A percentile compares a stretch with the other conserved stretches of the same genome.
Evolutionary conservation across 2,329 filamentous ascomycete genomes (phyloP).

Genomic region (Seiridium unicorne): DNA sequence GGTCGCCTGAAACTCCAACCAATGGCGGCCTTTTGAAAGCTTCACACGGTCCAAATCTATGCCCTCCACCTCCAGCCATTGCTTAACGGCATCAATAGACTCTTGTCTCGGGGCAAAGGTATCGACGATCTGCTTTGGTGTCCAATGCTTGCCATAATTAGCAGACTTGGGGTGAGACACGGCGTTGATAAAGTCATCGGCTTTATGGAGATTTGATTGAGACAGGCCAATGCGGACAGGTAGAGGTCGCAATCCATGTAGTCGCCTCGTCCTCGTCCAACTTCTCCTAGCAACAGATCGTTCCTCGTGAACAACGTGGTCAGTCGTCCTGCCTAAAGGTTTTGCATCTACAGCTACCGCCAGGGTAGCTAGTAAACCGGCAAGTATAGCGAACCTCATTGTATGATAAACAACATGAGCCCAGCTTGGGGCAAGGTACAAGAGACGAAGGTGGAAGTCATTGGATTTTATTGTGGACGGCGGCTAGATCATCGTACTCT

Average conservation of each 20-base stretch:
- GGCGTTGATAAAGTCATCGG: slow-evolving; percentile 39
- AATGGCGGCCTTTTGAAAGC: slow-evolving; percentile 49
- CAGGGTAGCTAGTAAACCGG: slow-evolving; percentile 26
- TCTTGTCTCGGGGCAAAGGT: slow-evolving; percentile 42
- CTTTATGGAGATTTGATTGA: slow-evolving; percentile 44
- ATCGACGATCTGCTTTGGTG: slow-evolving; percentile 37
- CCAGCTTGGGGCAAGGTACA: not conserved
- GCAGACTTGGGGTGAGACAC: slow-evolving; percentile 42
- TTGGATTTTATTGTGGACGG: not conserved
- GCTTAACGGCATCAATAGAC: slow-evolving; percentile 46
- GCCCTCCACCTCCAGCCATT: slow-evolving; percentile 53
- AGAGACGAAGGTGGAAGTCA: not conserved
- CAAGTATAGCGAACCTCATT: slow-evolving; percentile 20
- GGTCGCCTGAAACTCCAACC: slow-evolving; percentile 54
- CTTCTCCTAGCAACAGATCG: slow-evolving; percentile 17
- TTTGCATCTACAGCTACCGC: slow-evolving; percentile 23
- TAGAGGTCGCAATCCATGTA: slow-evolving; percentile 21
- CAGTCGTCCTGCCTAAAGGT: slow-evolving; percentile 12
- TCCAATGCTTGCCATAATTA: slow-evolving; percentile 47
- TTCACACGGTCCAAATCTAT: slow-evolving; percentile 45
- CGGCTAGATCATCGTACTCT: not conserved
- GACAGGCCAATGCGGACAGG: slow-evolving; percentile 41
- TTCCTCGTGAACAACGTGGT: slow-evolving; percentile 31
- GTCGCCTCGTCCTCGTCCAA: slow-evolving; percentile 21
- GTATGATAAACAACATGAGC: not conserved